Conservation (phyloP, 768 basidiomycete species). For the Coprinopsis strossmayeri region DNA sequence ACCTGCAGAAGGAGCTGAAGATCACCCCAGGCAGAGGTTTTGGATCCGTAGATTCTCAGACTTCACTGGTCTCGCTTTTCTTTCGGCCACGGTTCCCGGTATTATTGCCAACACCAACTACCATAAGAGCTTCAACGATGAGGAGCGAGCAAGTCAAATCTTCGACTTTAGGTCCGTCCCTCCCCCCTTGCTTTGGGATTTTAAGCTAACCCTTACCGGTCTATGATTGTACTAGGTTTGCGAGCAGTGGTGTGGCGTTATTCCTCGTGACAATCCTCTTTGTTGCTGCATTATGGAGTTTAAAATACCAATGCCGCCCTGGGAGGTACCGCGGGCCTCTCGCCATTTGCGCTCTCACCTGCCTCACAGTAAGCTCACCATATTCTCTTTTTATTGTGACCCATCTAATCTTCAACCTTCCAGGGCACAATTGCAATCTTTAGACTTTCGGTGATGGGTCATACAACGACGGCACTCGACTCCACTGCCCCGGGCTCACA, state of each 20-base stretch:
- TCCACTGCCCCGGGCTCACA: slow-evolving; percentile 22
- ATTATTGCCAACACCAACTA: slow-evolving; percentile 7
- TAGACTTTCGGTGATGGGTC: slow-evolving; percentile 32
- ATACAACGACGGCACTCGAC: slow-evolving; percentile 24
- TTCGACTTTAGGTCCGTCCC: not conserved
- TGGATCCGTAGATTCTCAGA: not conserved
- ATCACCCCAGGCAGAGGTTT: too few species aligned
- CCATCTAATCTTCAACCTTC: not conserved
- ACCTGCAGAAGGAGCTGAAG: not conserved
- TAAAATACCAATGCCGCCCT: not conserved
- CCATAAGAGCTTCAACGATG: not conserved
- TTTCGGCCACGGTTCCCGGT: slow-evolving; percentile 4
- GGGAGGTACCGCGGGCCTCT: not conserved
- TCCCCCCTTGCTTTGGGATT: too few species aligned
- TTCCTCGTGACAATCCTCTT: not conserved
- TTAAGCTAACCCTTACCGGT: not conserved
- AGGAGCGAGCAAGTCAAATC: not conserved
- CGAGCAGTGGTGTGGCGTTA: not conserved
- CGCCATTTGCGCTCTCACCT: not conserved
- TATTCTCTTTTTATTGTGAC: not conserved
- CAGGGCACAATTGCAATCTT: slow-evolving; percentile 24
- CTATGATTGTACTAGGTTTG: not conserved
- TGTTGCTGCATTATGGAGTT: not conserved
- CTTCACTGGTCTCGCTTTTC: not conserved
- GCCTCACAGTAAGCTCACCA: not conserved